Evolutionary conservation across 2,329 filamentous ascomycete genomes (phyloP).

Genomic region (Neonectria faginata): DNA sequence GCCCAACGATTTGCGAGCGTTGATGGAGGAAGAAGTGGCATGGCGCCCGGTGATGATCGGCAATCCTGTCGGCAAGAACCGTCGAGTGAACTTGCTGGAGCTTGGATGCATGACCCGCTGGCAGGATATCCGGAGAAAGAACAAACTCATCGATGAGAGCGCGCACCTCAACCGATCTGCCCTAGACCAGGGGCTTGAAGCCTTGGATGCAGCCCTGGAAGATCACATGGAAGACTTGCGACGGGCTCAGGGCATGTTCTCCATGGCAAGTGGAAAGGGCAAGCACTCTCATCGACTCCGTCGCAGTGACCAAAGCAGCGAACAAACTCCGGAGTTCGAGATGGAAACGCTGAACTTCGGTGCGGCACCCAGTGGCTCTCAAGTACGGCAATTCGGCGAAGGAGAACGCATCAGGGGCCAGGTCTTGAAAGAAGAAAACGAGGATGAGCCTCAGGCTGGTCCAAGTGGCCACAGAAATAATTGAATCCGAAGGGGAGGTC

Average conservation of each 20-base stretch:
- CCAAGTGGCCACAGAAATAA: constrained; percentile 21
- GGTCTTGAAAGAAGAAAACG: constrained; percentile 51
- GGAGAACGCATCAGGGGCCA: constrained; percentile 54
- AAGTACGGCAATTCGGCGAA: constrained; percentile 41
- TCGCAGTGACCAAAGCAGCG: constrained; percentile 44
- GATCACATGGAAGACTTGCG: constrained; percentile 53
- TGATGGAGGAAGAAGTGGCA: constrained; percentile 65
- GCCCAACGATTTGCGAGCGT: constrained; percentile 53
- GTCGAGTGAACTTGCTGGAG: constrained; percentile 79
- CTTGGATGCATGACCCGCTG: constrained; percentile 75
- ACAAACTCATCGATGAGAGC: constrained; percentile 64
- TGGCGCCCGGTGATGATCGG: constrained; percentile 80
- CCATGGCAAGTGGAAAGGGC: constrained; percentile 43
- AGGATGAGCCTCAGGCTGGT: constrained; percentile 36
- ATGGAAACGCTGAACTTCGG: constrained; percentile 44
- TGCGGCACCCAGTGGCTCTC: constrained; percentile 26
- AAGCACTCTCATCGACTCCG: constrained; percentile 39
- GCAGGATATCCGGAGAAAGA: constrained; percentile 76
- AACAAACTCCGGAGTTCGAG: constrained; percentile 46
- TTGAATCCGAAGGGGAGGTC: constrained; percentile 16
- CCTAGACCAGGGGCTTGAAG: constrained; percentile 51
- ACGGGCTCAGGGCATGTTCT: constrained; percentile 49
- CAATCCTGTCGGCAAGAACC: constrained; percentile 75
- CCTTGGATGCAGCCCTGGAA: constrained; percentile 53
- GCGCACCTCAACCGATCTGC: constrained; percentile 53